Evolutionary conservation across 129 eudicot species (phyloP), one percentile per base, ranked within the genome.

Genomic region (Centrapalus pauciflorus): DNA sequence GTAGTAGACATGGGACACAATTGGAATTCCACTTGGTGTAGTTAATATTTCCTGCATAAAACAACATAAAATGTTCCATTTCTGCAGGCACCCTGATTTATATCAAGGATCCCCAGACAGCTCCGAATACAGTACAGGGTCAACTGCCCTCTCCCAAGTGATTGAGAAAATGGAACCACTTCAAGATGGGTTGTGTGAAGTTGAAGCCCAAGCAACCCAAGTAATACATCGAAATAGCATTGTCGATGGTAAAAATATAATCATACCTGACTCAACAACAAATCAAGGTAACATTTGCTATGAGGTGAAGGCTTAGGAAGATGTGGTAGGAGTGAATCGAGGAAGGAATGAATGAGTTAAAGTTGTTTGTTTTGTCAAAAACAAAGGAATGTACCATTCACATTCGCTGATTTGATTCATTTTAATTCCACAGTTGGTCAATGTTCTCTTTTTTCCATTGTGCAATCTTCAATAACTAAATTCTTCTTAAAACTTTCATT

Each of bases 111-210:
- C 99, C 28, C 92, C 95, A 14, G 83, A 83, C 66, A 86, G 95
- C 84, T 94, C 99, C 0, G 99, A 94, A 51, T 89, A 86, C 68
- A 94, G 99, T 69, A 80, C 93, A 43, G 99, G 99, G 70, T 94
- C 99, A 64, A 86, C 86, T 54, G 61, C 64, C 67, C 69, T 82
- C 45, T 65, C 83, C 28, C 81, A 79, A 71, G 63, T 58, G 52
- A 59, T 70, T 30, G 71, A 71, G 62, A 83, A 82, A 25, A 83
- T 67, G 23, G 95, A 86, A 62, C 70, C 63, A 5, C 54, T 43
- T 74, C 92, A 84, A 73, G 61, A 80, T 49, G 85, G 71, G 56
- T 59, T 66, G 21, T 78, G 67, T 43, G 70, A 49, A 64, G 64
- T 43, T 14, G 83, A 73, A 54, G 45, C 63, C 35, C 79, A 79